Evolutionary conservation across 805 yeast genomes (phyloP), one percentile per base, ranked within the genome.

Genomic region (Candida succiphila): DNA sequence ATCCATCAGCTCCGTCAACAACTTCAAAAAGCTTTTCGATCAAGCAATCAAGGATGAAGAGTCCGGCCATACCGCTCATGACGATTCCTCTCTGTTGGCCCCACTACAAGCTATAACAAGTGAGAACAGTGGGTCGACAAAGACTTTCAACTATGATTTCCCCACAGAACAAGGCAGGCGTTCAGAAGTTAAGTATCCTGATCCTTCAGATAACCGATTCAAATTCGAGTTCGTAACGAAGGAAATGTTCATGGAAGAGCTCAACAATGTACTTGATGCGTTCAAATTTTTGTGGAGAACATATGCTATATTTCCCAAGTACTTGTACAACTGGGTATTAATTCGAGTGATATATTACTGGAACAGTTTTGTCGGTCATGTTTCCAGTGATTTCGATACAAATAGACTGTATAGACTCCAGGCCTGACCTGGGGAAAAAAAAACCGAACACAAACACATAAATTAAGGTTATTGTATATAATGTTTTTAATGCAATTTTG

Each of bases 341-440:
- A 59, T 65, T 35, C 63, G 75, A 39, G 30, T 71, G 25, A 69
- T 67, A 37, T 60, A 64, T 26, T 65, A 71, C 52, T 89, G 96
- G 96, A 77, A 80, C 48, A 52, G 52, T 25, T 82, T 85, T 49
- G 66, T 85, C 36, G 95, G 94, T n/a, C 68, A 66, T 28, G 60
- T 52, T 21, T 41, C 52, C 14, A 50, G 52, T 22, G 59, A 55
- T 30, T 56, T 56, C 30, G 59, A 56, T 37, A 34, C 45, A 9
- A 37, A 48, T 17, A 43, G 58, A 33, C 44, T 58, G 31, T 58
- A 52, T 34, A 37, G 42, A 25, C 27, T 48, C n/a, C 50, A 47
- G 21, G 35, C 47, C 22, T 45, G 33, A 35, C 17, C 9, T 5
- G 22, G 16, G 5, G 6, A 25, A 25, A 25, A 25, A 7, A 8